Conservation (phyloP, 495 filamentous ascomycete genomes). For the Penicillium manginii region DNA sequence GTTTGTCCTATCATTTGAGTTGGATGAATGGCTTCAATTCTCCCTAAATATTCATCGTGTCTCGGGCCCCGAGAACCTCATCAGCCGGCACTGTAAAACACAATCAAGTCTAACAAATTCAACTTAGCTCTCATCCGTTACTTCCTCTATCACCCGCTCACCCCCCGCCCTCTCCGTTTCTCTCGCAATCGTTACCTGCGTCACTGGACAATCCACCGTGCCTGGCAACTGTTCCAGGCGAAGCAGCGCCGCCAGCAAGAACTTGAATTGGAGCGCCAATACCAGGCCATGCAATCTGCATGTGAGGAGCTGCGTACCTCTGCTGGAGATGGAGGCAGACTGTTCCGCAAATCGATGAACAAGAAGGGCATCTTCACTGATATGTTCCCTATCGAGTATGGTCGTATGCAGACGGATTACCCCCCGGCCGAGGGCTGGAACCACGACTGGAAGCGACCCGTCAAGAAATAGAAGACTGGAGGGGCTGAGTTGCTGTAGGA, state of each 20-base stretch:
- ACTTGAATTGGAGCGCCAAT: constrained; percentile 69
- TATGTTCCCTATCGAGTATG: constrained; percentile 85
- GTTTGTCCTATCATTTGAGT: constrained; percentile 24
- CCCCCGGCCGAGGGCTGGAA: constrained; percentile 78
- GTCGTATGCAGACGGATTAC: constrained; percentile 77
- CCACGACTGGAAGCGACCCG: constrained; percentile 57
- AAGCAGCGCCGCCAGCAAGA: constrained; percentile 62
- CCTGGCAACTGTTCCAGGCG: constrained; percentile 76
- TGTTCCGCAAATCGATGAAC: constrained; percentile 83
- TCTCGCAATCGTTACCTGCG: constrained; percentile 85
- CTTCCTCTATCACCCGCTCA: constrained; percentile 64
- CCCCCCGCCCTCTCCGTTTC: constrained; percentile 81
- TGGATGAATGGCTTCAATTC: background rate
- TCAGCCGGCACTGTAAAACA: constrained; percentile 8
- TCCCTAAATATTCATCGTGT: constrained; percentile 3
- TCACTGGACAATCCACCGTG: constrained; percentile 99
- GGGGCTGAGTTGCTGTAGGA: constrained; percentile 2
- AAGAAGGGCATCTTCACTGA: constrained; percentile 75
- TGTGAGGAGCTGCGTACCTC: constrained; percentile 80
- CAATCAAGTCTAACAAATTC: background rate
- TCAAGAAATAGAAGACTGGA: constrained; percentile 25
- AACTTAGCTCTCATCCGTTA: constrained; percentile 63
- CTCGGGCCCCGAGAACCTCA: background rate
- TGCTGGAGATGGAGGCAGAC: constrained; percentile 71
- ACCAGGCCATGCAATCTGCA: constrained; percentile 76